Evolutionary conservation across 345 rosid species (phyloP).

Genomic region (Reutealis trisperma): DNA sequence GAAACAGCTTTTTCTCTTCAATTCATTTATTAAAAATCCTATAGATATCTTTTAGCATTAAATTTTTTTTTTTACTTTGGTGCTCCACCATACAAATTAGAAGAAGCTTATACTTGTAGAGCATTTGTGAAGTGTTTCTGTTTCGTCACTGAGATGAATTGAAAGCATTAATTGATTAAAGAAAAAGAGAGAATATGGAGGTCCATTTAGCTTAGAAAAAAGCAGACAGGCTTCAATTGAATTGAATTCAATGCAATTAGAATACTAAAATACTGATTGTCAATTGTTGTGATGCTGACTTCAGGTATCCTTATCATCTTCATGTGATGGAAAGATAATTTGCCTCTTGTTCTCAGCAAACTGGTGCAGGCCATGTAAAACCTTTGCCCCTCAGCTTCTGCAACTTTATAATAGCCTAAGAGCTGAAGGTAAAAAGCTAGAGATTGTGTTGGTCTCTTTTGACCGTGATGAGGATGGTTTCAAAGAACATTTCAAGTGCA

Average conservation of each 20-base stretch:
- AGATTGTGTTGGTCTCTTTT: constrained; percentile 71
- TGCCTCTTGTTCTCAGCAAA: constrained; percentile 82
- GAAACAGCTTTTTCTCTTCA: neutral
- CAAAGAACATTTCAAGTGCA: constrained; percentile 60
- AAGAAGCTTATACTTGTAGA: neutral
- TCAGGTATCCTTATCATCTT: constrained; percentile 59
- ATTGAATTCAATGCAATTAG: neutral
- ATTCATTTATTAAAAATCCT: neutral
- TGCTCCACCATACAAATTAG: neutral
- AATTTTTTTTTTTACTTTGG: too few relatives aligned
- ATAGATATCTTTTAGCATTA: neutral
- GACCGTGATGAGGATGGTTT: constrained; percentile 64
- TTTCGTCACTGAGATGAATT: neutral
- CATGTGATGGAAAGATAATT: constrained; percentile 46
- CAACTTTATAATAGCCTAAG: constrained; percentile 49
- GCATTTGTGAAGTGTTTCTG: neutral
- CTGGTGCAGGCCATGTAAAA: constrained; percentile 84
- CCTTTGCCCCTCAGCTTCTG: constrained; percentile 61
- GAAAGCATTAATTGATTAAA: neutral
- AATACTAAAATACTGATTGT: neutral
- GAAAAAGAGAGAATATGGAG: neutral
- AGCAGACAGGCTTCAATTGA: neutral
- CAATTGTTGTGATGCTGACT: constrained; percentile 4
- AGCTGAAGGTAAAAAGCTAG: constrained; percentile 47
- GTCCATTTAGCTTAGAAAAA: neutral